Evolutionary conservation across 1,139 yeast species (phyloP), one percentile per base, ranked within the genome.

Genomic region (Kodamaea sp.): DNA sequence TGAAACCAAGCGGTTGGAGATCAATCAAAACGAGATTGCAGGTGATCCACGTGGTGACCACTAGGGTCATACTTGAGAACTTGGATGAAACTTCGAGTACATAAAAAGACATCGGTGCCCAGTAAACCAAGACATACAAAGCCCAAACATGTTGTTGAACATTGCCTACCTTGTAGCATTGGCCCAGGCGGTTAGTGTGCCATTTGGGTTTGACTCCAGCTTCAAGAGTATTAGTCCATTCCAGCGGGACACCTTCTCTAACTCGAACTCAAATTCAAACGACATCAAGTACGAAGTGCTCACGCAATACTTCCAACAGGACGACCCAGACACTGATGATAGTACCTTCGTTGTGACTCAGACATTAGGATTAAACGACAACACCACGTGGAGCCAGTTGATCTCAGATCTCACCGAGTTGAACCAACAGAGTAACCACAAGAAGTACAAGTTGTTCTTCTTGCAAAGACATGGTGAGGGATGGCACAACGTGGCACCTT

Each of bases 401-500:
- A 31, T 35, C 4, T 13, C 28, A n/a, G 32, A 42, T 6, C 16
- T 46, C n/a, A 7, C 23, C 2, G 32, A 22, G 5, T 22, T 34
- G 29, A 46, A 46, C 35, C 12, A 8, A 3, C 22, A 35, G 12
- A 15, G 24, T 24, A 23, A 22, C 7, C 10, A 23, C 11, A 21
- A 23, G 20, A 26, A 32, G 19, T 42, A 35, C 32, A 67, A 66
- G 38, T 45, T 67, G n/a, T 43, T 68, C 11, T 62, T 62, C 23
- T 43, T 64, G 10, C 71, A 64, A 28, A 55, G 74, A 42, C 74
- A 68, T 37, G 72, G 70, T 6, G 63, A 66, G 47, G 73, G 71
- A 1, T 63, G 45, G 42, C 73, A 68, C 39, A 68, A 68, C 36
- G 52, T 57, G 15, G 70, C 64, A 0, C 57, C 57, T 2, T 15